A percentile compares a stretch with the other conserved stretches of the same genome.
Evolutionary conservation across 2,329 filamentous ascomycete species (phyloP).

Genomic region (Scedosporium boydii): DNA sequence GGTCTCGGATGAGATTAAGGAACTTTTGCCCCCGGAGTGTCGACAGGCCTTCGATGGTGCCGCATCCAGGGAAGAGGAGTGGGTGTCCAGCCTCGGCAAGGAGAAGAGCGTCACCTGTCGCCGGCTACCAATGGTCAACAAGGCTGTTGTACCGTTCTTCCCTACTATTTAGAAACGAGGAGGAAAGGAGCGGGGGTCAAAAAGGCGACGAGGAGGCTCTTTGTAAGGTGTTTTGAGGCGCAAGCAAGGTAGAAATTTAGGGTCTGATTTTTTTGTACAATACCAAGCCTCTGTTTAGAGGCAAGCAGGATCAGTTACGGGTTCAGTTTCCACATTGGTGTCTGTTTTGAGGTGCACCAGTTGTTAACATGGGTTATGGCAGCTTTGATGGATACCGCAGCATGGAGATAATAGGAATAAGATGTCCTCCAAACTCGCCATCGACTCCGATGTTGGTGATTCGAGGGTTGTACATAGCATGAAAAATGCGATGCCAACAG

Average conservation of each 20-base stretch:
- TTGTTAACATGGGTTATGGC: background rate
- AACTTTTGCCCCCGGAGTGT: conserved; percentile 60
- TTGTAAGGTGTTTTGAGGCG: conserved; percentile 2
- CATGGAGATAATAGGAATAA: background rate
- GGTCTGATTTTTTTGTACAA: background rate
- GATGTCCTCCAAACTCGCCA: too few species aligned
- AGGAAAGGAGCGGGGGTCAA: background rate
- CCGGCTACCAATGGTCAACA: conserved; percentile 48
- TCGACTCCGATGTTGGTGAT: too few species aligned
- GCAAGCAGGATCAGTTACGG: background rate
- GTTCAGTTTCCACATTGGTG: background rate
- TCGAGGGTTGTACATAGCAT: too few species aligned
- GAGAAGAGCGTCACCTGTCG: conserved; percentile 51
- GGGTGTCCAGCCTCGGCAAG: conserved; percentile 65
- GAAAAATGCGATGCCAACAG: too few species aligned
- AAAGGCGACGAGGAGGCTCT: background rate
- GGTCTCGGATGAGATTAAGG: conserved; percentile 55
- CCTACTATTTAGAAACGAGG: conserved; percentile 19
- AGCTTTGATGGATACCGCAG: background rate
- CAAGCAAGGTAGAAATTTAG: background rate
- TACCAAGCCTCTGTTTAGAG: background rate
- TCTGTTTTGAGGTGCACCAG: background rate
- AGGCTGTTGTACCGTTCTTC: conserved; percentile 51
- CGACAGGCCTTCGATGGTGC: conserved; percentile 63
- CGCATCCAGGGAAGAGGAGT: conserved; percentile 53